Conservation (phyloP, 306 rosid genomes). For the Trifolium subterraneum region DNA sequence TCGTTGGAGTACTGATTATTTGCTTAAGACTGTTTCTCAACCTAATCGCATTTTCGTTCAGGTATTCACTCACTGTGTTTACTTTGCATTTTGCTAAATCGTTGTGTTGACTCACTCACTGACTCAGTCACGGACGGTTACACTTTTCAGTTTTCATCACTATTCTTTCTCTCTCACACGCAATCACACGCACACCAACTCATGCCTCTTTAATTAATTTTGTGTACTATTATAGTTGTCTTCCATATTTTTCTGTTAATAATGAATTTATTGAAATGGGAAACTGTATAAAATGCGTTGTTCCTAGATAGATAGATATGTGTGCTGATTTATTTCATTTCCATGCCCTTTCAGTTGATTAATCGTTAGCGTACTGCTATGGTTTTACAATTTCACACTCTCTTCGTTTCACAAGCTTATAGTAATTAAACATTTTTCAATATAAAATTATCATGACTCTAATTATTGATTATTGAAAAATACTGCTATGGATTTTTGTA, state of each 20-base stretch:
- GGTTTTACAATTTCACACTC: neutral
- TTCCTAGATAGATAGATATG: neutral
- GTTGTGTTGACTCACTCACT: neutral
- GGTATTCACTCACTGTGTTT: conserved; percentile 38
- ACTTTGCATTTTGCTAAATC: neutral
- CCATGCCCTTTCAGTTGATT: neutral
- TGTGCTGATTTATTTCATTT: neutral
- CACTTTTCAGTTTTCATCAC: neutral
- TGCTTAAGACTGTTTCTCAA: conserved; percentile 82
- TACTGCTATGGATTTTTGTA: too few species aligned
- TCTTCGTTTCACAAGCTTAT: too few species aligned
- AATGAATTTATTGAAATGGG: neutral
- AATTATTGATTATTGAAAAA: too few species aligned
- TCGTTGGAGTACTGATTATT: conserved; percentile 88
- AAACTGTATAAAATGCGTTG: neutral
- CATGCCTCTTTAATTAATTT: neutral
- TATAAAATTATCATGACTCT: too few species aligned
- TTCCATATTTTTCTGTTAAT: too few species aligned
- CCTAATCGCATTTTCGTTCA: conserved; percentile 92
- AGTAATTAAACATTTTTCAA: too few species aligned
- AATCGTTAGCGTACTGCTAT: neutral
- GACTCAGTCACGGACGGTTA: neutral
- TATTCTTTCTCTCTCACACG: too few species aligned
- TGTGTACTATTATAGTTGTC: too few species aligned
- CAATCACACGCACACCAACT: neutral